Percentiles rank a stretch among this genome's conserved stretches.
phyloP scores from a whole-genome alignment of 495 filamentous ascomycete species.

The Sabuloglossum arenarium region DNA sequence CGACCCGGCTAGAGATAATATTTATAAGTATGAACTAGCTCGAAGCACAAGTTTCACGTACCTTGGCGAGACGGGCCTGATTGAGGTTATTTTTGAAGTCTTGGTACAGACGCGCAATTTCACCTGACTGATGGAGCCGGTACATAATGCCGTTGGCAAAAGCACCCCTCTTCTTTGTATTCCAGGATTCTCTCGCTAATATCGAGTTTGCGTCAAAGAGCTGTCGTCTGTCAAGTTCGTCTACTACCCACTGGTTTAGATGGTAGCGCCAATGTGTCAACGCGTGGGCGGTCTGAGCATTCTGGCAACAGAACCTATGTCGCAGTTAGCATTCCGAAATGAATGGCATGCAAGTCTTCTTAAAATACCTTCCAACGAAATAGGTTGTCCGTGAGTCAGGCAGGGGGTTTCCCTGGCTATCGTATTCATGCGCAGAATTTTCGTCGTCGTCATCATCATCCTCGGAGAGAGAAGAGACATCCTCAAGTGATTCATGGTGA shows the following conservation, averaged over 20 bases:
- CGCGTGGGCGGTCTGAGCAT: slow-evolving; percentile 46
- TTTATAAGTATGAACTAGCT: neutral
- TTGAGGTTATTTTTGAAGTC: slow-evolving; percentile 38
- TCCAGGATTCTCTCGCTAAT: slow-evolving; percentile 30
- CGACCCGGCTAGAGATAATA: neutral
- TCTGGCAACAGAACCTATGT: slow-evolving; percentile 36
- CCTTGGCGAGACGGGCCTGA: slow-evolving; percentile 26
- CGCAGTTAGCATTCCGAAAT: neutral
- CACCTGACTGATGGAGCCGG: slow-evolving; percentile 30
- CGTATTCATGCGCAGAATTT: slow-evolving; percentile 5
- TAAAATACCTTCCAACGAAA: slow-evolving; percentile 14
- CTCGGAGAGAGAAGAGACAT: slow-evolving; percentile 23
- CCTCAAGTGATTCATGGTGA: slow-evolving; percentile 42
- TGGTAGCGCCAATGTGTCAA: slow-evolving; percentile 58
- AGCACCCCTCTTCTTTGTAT: slow-evolving; percentile 27
- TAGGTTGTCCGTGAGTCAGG: slow-evolving; percentile 13
- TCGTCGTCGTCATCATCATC: slow-evolving; percentile 22
- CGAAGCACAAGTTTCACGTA: neutral
- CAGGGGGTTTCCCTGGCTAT: slow-evolving; percentile 13
- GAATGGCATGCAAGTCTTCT: neutral
- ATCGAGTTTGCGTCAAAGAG: slow-evolving; percentile 30
- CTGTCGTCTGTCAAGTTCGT: slow-evolving; percentile 33
- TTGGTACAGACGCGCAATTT: slow-evolving; percentile 33
- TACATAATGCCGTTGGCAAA: slow-evolving; percentile 36
- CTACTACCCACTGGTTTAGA: slow-evolving; percentile 48